Conservation (phyloP, 495 filamentous ascomycete genomes). For the Podospora australis region DNA sequence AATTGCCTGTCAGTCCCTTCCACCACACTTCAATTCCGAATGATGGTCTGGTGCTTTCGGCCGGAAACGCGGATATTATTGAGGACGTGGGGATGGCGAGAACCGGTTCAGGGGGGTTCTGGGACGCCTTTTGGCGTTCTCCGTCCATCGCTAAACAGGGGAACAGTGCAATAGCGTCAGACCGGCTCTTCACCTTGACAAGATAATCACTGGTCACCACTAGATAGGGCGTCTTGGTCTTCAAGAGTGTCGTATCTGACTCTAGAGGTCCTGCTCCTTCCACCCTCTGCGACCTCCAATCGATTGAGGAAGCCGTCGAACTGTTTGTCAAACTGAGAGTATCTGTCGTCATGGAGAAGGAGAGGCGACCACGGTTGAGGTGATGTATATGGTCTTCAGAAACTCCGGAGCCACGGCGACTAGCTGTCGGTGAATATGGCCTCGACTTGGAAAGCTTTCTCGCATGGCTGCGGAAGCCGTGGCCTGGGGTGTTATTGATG, state of each 20-base stretch:
- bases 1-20: slow-evolving; percentile 54
- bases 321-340: slow-evolving; percentile 11
- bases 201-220: slow-evolving; percentile 85
- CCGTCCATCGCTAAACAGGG: slow-evolving; percentile 23
- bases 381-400: slow-evolving; percentile 18
- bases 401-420: slow-evolving; percentile 19
- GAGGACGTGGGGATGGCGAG: slow-evolving; percentile 57
- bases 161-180: slow-evolving; percentile 46
- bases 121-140: slow-evolving; percentile 10
- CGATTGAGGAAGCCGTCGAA: slow-evolving; percentile 13
- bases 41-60: slow-evolving; percentile 73
- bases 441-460: slow-evolving; percentile 25
- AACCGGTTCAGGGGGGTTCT: slow-evolving; percentile 19
- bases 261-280: slow-evolving; percentile 65
- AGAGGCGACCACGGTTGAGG: slow-evolving; percentile 14
- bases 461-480: slow-evolving; percentile 9
- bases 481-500: slow-evolving; percentile 5
- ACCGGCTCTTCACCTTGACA: slow-evolving; percentile 70
- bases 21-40: slow-evolving; percentile 82
- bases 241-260: slow-evolving; percentile 70
- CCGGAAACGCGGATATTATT: slow-evolving; percentile 68
- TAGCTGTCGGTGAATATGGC: slow-evolving; percentile 16
- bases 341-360: slow-evolving; percentile 16
- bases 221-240: slow-evolving; percentile 81
- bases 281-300: slow-evolving; percentile 36